Base-by-base conservation (phyloP, 306 rosid genomes). In the Rosa rugosa region DNA sequence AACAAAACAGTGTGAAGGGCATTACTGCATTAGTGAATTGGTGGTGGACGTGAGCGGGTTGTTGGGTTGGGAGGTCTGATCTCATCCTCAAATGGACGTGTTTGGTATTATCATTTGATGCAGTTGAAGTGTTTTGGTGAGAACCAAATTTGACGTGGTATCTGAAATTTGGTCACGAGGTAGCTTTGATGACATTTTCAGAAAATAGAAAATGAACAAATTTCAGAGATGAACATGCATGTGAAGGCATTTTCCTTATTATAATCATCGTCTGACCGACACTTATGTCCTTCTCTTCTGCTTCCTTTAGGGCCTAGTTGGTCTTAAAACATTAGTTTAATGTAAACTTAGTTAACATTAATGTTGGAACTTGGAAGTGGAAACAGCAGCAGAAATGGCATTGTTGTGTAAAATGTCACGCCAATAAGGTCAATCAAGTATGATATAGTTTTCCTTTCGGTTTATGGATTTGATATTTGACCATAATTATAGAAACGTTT, bases 181-280 rank as follows among this genome's bases (percentile, higher is more conserved):
- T 66, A 36, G 71, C 25, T 7, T 36, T 66, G 42, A 65, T 66
- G 47, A 66, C 47, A 38, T 66, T 66, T 66, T n/a, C 71, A 66
- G 46, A 65, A 27, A 60, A 8, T 2, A 8, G 17, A 31, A 63
- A 16, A 27, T 38, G 44, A 25, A 34, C 11, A 64, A 8, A 36
- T 18, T 8, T 44, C 46, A 38, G 70, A 17, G 7, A 62, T 62
- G 67, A 27, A 4, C 20, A 23, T 12, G 40, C 71, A 63, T 17
- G 70, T 16, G 70, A 36, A 16, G 69, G 22, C 22, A 14, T 31
- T 45, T 14, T 31, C 22, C 69, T 34, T 64, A 64, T 36, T 7
- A 6, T 65, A 65, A 16, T 65, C 71, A 65, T 65, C 71, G 46
- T 65, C 47, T 3, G 69, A 57, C 69, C 25, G 38, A 57, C 69